phyloP scores from a whole-genome alignment of 1,284 basidiomycete species.

The Malassezia restricta region DNA sequence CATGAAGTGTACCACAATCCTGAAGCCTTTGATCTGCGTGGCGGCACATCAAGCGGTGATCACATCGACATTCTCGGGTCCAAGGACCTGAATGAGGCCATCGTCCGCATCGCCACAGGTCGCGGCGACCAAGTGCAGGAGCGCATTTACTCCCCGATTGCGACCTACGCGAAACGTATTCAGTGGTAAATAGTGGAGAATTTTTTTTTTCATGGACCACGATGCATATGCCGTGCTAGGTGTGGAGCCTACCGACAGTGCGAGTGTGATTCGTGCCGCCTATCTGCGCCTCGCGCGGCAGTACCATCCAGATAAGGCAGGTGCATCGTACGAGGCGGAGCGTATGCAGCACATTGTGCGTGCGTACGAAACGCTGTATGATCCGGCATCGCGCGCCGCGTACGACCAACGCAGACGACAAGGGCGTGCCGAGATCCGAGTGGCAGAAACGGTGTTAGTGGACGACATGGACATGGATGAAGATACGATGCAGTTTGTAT shows the following conservation, averaged over 20 bases:
- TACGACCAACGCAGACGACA: not conserved
- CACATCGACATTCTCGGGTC: conserved; percentile 91
- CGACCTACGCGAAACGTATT: conserved; percentile 31
- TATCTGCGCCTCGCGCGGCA: conserved; percentile 11
- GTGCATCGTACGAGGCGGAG: not conserved
- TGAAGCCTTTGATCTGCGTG: conserved; percentile 61
- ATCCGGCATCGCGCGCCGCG: not conserved
- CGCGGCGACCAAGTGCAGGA: conserved; percentile 49
- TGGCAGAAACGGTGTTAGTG: conserved; percentile 7
- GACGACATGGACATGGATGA: conserved; percentile 4
- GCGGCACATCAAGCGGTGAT: conserved; percentile 55
- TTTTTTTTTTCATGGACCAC: not conserved
- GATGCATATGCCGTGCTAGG: conserved; percentile 14
- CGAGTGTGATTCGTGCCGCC: conserved; percentile 5
- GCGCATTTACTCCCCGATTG: conserved; percentile 65
- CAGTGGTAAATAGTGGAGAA: conserved; percentile 17
- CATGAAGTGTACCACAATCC: conserved; percentile 84
- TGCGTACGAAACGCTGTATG: conserved; percentile 12
- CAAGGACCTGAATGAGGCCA: conserved; percentile 73
- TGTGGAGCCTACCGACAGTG: not conserved
- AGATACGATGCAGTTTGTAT: not conserved
- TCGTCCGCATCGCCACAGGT: conserved; percentile 74
- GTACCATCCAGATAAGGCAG: conserved; percentile 13
- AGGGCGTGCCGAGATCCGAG: not conserved
- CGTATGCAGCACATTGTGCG: conserved; percentile 5